A percentile compares a stretch with the other conserved stretches of the same genome.
phyloP scores from a whole-genome alignment of 2,329 filamentous ascomycete species.

The Clarireedia paspali region DNA sequence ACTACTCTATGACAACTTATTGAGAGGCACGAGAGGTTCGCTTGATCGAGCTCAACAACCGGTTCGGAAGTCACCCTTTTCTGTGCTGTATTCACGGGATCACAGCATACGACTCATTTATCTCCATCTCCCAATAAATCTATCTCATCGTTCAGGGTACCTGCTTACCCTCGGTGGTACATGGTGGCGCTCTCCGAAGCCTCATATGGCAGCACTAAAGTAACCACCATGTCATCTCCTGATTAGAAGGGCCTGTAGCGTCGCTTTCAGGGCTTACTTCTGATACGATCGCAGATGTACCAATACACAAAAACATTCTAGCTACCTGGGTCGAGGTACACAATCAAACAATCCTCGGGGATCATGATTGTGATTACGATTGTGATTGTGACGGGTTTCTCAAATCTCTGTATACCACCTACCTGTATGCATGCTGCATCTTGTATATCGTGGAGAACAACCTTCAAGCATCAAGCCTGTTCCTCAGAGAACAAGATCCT shows the following conservation, averaged over 20 bases:
- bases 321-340: background rate
- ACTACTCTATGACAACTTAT: too few species aligned
- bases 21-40: background rate
- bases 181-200: background rate
- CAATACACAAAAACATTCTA: background rate
- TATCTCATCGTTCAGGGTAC: slow-evolving; percentile 6
- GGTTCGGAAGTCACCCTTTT: background rate
- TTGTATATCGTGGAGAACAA: background rate
- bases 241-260: background rate
- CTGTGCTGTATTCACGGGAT: slow-evolving; percentile 1
- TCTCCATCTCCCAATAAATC: background rate
- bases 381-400: background rate
- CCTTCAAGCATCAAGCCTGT: background rate
- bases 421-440: background rate
- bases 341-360: background rate
- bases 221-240: background rate
- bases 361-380: background rate
- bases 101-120: slow-evolving; percentile 3
- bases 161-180: slow-evolving; percentile 4
- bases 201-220: background rate
- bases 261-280: background rate
- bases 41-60: background rate
- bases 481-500: slow-evolving; percentile 2
- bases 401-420: background rate
- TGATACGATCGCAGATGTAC: slow-evolving; percentile 2